phyloP scores from a whole-genome alignment of 2,329 filamentous ascomycete species.

The Xylariaceae sp. region DNA sequence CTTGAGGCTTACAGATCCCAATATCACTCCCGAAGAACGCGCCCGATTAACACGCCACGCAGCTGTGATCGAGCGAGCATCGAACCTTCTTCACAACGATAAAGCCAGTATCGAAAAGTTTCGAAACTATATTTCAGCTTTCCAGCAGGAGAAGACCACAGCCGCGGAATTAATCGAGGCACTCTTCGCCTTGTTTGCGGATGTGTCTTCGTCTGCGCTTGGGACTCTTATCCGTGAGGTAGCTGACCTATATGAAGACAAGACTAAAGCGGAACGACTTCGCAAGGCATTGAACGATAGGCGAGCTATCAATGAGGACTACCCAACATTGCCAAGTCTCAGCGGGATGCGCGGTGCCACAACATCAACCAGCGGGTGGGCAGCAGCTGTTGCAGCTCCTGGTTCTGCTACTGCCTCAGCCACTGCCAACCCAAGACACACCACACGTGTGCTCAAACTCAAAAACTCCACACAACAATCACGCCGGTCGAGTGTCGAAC shows the following conservation, averaged over 20 bases:
- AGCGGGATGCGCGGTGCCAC: conserved; percentile 61
- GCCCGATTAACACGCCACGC: conserved; percentile 74
- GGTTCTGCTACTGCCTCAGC: conserved; percentile 31
- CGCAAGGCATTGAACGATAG: conserved; percentile 90
- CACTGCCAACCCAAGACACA: conserved; percentile 42
- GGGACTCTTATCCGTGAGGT: conserved; percentile 88
- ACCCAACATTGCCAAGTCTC: conserved; percentile 77
- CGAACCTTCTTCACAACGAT: conserved; percentile 75
- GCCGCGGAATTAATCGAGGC: conserved; percentile 76
- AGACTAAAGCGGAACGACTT: conserved; percentile 64
- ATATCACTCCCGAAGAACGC: conserved; percentile 69
- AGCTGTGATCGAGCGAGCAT: conserved; percentile 79
- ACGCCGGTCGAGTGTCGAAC: conserved; percentile 28
- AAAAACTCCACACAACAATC: conserved; percentile 47
- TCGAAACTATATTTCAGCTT: conserved; percentile 72
- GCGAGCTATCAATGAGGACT: conserved; percentile 94
- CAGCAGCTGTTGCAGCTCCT: conserved; percentile 47
- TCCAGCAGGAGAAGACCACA: conserved; percentile 61
- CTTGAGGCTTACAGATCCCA: conserved; percentile 46
- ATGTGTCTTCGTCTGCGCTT: conserved; percentile 72
- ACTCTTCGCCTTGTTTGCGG: conserved; percentile 77
- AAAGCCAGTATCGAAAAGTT: conserved; percentile 69
- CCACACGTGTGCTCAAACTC: conserved; percentile 51
- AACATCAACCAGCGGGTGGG: conserved; percentile 55
- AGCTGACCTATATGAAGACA: conserved; percentile 86